Base-by-base conservation (phyloP, 371 early-diverging fungal species). In the Haplosporangium sp. region DNA sequence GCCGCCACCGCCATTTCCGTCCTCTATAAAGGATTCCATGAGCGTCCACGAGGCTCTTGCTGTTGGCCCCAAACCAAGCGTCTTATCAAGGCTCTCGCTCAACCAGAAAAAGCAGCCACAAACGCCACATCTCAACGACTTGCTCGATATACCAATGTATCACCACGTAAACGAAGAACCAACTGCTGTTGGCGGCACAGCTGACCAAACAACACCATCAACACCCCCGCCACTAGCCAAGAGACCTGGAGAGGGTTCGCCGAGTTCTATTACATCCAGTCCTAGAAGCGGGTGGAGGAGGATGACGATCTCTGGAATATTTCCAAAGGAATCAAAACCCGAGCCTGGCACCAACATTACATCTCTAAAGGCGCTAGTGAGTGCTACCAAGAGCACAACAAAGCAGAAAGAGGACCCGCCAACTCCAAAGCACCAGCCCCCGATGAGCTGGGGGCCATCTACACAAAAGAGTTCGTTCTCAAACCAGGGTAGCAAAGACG, bases 291-390 rank as follows among this genome's bases (percentile, higher is more conserved):
- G 57, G 2, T 59, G 58, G 16, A 36, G 74, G 20, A 41, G 74
- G 36, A 68, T 64, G 69, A 64, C 74, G 12, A 64, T 74, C 5
- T 51, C 62, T 1, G 57, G 59, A 1, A 51, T 68, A 11, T 74
- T 74, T 16, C 55, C 69, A n/a, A 64, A 64, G 21, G 74, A 74
- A 5, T 37, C 74, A 37, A 74, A 67, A n/a, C 53, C 61, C 50
- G 48, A 43, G 2, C 52, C 59, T 16, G 13, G 21, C 0, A 16
- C 54, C 4, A 47, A 63, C 14, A 47, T 62, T 6, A 54, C 68
- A 0, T 40, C 51, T 7, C 65, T 68, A 12, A 74, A 74, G 57
- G 67, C 64, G 12, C 57, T 73, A 29, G 58, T 67, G 1, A 52
- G 52, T 1, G 51, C 59, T 13, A 73, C 59, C 45, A 70, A 59